Evolutionary conservation across 2,329 filamentous ascomycete species (phyloP).

Genomic region (Diaporthe longicolla): DNA sequence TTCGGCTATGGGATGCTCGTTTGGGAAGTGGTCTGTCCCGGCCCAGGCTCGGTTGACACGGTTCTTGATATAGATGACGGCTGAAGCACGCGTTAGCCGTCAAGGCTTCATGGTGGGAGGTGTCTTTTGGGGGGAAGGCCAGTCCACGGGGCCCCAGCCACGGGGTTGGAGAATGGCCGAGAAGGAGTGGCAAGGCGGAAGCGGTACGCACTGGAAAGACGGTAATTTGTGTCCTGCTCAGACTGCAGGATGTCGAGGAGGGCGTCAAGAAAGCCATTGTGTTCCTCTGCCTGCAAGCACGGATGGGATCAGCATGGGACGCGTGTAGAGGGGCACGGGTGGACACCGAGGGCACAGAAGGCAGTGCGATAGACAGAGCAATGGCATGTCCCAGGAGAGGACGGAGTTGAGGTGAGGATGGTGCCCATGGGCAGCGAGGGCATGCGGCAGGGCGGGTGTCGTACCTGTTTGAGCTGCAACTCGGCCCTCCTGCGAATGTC

Average conservation of each 20-base stretch:
- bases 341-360: constrained; percentile 27
- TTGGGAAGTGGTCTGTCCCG: constrained; percentile 79
- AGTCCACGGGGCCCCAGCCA: constrained; percentile 25
- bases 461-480: constrained; percentile 85
- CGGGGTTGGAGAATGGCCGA: constrained; percentile 28
- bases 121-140: not conserved
- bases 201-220: constrained; percentile 83
- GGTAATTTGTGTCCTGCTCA: constrained; percentile 87
- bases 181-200: constrained; percentile 45
- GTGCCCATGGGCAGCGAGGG: not conserved
- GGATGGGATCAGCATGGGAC: constrained; percentile 44
- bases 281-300: constrained; percentile 82
- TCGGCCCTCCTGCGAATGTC: constrained; percentile 83
- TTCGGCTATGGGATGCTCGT: constrained; percentile 84
- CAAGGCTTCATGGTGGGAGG: constrained; percentile 14
- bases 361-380: constrained; percentile 17
- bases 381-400: not conserved
- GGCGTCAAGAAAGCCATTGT: constrained; percentile 90
- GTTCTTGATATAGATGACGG: constrained; percentile 98
- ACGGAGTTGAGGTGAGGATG: constrained; percentile 29
- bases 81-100: constrained; percentile 62
- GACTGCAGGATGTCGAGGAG: constrained; percentile 90
- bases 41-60: constrained; percentile 94
- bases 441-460: constrained; percentile 49
- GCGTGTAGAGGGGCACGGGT: constrained; percentile 14